Evolutionary conservation across 73 alveolate genomes (phyloP).

Genomic region (Stentor coeruleus): DNA sequence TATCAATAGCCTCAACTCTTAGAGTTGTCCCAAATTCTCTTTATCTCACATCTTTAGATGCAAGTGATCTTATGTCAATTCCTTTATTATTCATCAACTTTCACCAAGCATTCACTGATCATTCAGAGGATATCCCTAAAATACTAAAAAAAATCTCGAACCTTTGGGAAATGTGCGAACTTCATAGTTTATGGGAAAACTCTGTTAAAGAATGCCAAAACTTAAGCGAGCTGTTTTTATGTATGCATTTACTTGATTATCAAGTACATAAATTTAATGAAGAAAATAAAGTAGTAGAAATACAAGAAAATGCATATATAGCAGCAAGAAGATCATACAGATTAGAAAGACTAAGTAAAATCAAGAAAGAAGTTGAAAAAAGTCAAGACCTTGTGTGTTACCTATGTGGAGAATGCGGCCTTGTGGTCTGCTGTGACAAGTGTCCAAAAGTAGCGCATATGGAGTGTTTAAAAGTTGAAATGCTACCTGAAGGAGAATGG

Average conservation of each 20-base stretch:
- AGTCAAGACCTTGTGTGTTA: slow-evolving; percentile 8
- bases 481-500: slow-evolving; percentile 25
- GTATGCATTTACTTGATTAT: neutral
- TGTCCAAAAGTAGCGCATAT: slow-evolving; percentile 25
- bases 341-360: neutral
- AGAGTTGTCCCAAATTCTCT: too few species aligned
- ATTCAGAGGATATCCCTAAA: neutral
- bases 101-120: neutral
- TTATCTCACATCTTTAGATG: neutral
- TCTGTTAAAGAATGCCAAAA: neutral
- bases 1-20: neutral
- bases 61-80: neutral
- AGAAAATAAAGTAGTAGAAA: neutral
- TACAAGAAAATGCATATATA: neutral
- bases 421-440: neutral
- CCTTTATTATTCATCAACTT: neutral
- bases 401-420: slow-evolving; percentile 16
- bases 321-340: slow-evolving; percentile 1
- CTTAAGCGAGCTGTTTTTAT: neutral
- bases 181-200: neutral
- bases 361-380: neutral
- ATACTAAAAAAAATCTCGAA: neutral
- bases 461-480: neutral
- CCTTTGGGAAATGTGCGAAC: neutral
- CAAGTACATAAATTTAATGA: neutral